Conservation (phyloP, 2,329 filamentous ascomycete genomes). For the Paecilomyces fulvus region DNA sequence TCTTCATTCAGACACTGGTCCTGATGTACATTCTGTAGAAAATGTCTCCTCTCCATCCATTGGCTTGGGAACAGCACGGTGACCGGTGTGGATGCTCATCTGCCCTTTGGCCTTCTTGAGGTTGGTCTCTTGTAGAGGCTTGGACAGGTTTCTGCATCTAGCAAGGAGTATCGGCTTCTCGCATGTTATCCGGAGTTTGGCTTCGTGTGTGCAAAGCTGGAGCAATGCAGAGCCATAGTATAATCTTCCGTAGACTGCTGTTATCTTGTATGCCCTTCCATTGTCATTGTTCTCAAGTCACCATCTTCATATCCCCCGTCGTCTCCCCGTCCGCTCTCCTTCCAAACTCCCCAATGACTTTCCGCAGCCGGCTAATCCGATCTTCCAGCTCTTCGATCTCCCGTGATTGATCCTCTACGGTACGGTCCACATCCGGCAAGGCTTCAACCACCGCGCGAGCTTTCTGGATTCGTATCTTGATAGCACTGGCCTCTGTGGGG, state of each 20-base stretch:
- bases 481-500: slow-evolving; percentile 63
- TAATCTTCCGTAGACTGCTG: not conserved
- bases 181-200: not conserved
- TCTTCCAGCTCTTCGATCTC: slow-evolving; percentile 37
- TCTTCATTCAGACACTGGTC: not conserved
- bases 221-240: not conserved
- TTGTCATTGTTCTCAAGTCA: not conserved
- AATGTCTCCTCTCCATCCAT: not conserved
- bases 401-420: slow-evolving; percentile 35
- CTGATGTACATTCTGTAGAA: not conserved
- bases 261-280: not conserved
- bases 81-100: not conserved
- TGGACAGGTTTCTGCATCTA: not conserved
- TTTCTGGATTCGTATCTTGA: slow-evolving; percentile 77
- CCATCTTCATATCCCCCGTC: slow-evolving; percentile 16
- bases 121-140: not conserved
- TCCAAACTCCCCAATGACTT: slow-evolving; percentile 34
- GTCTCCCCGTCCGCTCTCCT: slow-evolving; percentile 15
- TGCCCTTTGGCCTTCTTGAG: not conserved
- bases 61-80: not conserved
- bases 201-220: not conserved
- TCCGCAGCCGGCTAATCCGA: slow-evolving; percentile 29
- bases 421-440: slow-evolving; percentile 37
- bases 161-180: not conserved
- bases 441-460: slow-evolving; percentile 48